Percentiles rank a stretch among this genome's conserved stretches.
Conservation (phyloP, 73 alveolate genomes). For the Durusdinium trenchii region DNA sequence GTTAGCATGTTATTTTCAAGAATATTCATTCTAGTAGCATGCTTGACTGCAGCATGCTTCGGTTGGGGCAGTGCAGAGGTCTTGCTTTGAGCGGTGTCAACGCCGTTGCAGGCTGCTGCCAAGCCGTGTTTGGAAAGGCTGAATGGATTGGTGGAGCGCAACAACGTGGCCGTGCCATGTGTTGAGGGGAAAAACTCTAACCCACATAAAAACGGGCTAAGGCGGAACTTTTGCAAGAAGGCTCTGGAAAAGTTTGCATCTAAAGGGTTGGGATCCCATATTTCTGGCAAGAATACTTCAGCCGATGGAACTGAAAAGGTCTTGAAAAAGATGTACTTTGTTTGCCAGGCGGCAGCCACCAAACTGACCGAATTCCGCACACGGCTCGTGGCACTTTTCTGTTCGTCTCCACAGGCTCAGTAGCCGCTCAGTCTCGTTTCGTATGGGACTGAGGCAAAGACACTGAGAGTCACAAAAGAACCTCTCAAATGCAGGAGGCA, state of each 20-base stretch:
- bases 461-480: slow-evolving; percentile 76
- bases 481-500: slow-evolving; percentile 89
- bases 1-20: too few relatives aligned
- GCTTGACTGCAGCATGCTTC: too few relatives aligned
- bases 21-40: too few relatives aligned
- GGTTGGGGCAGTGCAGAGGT: too few relatives aligned
- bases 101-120: slow-evolving; percentile 34
- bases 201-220: too few relatives aligned
- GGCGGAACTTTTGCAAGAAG: too few relatives aligned
- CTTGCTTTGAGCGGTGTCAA: background rate
- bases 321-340: background rate
- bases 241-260: too few relatives aligned
- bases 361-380: slow-evolving; percentile 55
- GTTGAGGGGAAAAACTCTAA: background rate
- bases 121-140: slow-evolving; percentile 75
- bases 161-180: slow-evolving; percentile 24
- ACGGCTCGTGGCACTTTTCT: background rate
- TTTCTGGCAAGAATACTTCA: too few relatives aligned
- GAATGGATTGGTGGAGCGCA: slow-evolving; percentile 53
- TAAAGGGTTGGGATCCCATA: too few relatives aligned
- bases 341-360: slow-evolving; percentile 38
- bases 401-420: too few relatives aligned
- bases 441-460: slow-evolving; percentile 23
- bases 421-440: too few relatives aligned
- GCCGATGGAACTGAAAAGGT: too few relatives aligned